Percentiles rank a stretch among this genome's conserved stretches.
phyloP scores from a whole-genome alignment of 1,139 yeast genomes.

The Scheffersomyces lignicola region DNA sequence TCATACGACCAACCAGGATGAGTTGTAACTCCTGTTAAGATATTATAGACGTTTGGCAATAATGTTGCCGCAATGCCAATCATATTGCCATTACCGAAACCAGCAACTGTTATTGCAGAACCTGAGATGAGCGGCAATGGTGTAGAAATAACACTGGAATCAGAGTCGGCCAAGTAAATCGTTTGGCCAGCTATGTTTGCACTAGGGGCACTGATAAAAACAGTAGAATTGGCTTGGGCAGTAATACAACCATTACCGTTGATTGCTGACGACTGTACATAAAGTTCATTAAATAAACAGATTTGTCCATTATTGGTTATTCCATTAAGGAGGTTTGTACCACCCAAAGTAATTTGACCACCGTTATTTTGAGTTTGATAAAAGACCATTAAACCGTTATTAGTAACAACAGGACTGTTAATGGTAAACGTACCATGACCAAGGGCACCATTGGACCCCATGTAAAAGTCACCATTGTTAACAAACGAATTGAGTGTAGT shows the following conservation, averaged over 20 bases:
- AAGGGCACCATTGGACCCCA: constrained; percentile 21
- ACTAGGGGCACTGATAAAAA: constrained; percentile 15
- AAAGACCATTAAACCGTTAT: constrained; percentile 19
- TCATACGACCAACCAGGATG: constrained; percentile 1
- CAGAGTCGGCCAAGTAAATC: constrained; percentile 16
- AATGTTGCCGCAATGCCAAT: constrained; percentile 20
- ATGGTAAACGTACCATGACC: constrained; percentile 19
- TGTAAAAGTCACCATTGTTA: constrained; percentile 26
- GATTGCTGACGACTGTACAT: constrained; percentile 17
- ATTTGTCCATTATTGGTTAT: constrained; percentile 21
- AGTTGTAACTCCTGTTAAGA: background rate
- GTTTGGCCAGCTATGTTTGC: constrained; percentile 15
- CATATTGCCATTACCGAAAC: constrained; percentile 20
- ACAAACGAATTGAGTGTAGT: constrained; percentile 14
- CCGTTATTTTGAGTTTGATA: constrained; percentile 13
- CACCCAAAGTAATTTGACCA: constrained; percentile 18
- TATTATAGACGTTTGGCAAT: background rate
- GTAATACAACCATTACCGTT: constrained; percentile 23
- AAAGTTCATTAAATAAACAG: constrained; percentile 20
- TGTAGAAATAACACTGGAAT: constrained; percentile 19
- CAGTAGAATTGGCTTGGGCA: constrained; percentile 16
- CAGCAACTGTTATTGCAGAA: constrained; percentile 20
- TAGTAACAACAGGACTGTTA: constrained; percentile 16
- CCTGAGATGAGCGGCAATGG: constrained; percentile 12
- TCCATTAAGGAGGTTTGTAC: constrained; percentile 9